Evolutionary conservation across 371 early-diverging fungal species (phyloP).

Genomic region (Lichtheimia hyalospora): DNA sequence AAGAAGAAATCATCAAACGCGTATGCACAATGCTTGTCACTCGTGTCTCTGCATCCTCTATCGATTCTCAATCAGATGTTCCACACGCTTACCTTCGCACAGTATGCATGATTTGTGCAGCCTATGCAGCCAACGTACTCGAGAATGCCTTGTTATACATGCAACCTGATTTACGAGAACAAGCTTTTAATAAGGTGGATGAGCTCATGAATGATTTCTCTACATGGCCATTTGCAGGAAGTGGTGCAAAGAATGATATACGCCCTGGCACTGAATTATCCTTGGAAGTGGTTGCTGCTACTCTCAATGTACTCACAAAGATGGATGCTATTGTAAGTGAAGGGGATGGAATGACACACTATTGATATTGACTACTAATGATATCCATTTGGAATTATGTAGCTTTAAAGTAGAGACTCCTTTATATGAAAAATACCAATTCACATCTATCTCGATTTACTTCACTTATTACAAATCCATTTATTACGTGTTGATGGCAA

Average conservation of each 20-base stretch:
- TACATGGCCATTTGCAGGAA: conserved; percentile 69
- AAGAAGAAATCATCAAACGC: conserved; percentile 82
- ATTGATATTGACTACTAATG: too few species aligned
- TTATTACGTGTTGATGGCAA: too few species aligned
- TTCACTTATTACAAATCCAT: too few species aligned
- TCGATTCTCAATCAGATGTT: conserved; percentile 44
- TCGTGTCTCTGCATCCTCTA: conserved; percentile 39
- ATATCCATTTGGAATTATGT: too few species aligned
- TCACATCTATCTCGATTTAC: too few species aligned
- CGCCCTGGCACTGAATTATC: conserved; percentile 57
- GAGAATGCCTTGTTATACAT: conserved; percentile 90
- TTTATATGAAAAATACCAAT: too few species aligned
- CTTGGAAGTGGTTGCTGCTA: conserved; percentile 74
- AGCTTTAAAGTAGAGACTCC: too few species aligned
- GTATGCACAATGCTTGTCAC: conserved; percentile 74
- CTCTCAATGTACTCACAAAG: conserved; percentile 80
- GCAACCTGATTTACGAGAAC: conserved; percentile 83
- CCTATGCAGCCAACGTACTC: conserved; percentile 94
- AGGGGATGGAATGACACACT: not conserved
- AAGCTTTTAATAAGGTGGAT: conserved; percentile 86
- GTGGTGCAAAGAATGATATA: conserved; percentile 59
- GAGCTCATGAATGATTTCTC: conserved; percentile 87
- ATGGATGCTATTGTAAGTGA: conserved; percentile 85
- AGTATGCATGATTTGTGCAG: conserved; percentile 92
- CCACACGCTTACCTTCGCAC: conserved; percentile 65